These are phyloP conservation scores for Chaetomium fimeti DNA, from an alignment of 495 filamentous ascomycete genomes.

Conservation along the genomic window DNA sequence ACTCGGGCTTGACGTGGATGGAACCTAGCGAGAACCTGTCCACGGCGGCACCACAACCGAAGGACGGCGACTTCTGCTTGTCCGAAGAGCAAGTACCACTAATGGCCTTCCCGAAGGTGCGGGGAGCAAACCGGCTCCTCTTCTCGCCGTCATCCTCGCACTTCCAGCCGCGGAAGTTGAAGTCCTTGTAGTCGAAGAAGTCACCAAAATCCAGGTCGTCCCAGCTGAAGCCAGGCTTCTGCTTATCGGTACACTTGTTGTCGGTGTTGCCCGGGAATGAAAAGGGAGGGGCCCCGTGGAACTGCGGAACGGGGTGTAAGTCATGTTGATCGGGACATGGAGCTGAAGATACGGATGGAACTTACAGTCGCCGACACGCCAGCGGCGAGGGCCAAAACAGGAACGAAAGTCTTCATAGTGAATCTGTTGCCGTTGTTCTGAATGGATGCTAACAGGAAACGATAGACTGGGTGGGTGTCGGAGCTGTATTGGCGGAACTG, in stretches of 20 bases:
- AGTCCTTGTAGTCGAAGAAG: slow-evolving; percentile 67
- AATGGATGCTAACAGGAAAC: slow-evolving; percentile 25
- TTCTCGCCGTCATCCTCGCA: slow-evolving; percentile 59
- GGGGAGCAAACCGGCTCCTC: slow-evolving; percentile 47
- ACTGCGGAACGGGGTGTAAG: slow-evolving; percentile 39
- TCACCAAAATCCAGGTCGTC: slow-evolving; percentile 57
- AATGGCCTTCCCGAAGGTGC: slow-evolving; percentile 60
- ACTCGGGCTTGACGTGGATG: slow-evolving; percentile 68
- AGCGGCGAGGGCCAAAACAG: slow-evolving; percentile 57
- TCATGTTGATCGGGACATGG: not conserved
- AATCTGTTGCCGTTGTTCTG: slow-evolving; percentile 11
- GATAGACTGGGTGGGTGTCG: slow-evolving; percentile 17
- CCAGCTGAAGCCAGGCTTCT: slow-evolving; percentile 71
- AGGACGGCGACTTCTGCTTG: slow-evolving; percentile 53
- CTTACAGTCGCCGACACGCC: slow-evolving; percentile 58
- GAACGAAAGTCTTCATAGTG: slow-evolving; percentile 51
- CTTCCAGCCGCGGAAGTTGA: slow-evolving; percentile 69
- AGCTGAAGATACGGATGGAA: not conserved
- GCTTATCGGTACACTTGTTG: slow-evolving; percentile 69
- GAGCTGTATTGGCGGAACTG: slow-evolving; percentile 23
- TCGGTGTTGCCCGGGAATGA: slow-evolving; percentile 68
- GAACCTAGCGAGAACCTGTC: slow-evolving; percentile 70
- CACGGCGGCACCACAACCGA: slow-evolving; percentile 54
- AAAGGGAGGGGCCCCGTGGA: slow-evolving; percentile 60
- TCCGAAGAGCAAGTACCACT: slow-evolving; percentile 53